Evolutionary conservation across 108 stramenopile genomes (phyloP).

Genomic region (Fragilaria radians): DNA sequence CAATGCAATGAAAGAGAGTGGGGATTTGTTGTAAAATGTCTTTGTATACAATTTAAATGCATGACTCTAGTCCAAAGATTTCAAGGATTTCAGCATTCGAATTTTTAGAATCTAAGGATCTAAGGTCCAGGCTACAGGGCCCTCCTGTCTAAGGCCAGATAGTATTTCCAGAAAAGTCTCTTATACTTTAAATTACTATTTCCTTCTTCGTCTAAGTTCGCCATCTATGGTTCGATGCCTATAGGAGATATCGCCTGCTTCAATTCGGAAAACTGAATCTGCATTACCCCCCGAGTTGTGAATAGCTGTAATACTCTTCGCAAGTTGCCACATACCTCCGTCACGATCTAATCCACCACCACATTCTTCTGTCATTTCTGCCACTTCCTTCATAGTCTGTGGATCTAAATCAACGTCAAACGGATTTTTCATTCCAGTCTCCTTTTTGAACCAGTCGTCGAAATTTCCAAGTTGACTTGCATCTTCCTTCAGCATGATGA

Average conservation of each 20-base stretch:
- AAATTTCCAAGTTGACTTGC: conserved; percentile 41
- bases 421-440: conserved; percentile 65
- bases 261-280: conserved; percentile 45
- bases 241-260: conserved; percentile 49
- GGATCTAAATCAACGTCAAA: conserved; percentile 73
- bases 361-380: conserved; percentile 52
- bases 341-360: conserved; percentile 54
- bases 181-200: too few relatives aligned
- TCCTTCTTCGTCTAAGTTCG: conserved; percentile 12
- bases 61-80: too few relatives aligned
- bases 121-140: too few relatives aligned
- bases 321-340: conserved; percentile 87
- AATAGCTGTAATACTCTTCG: conserved; percentile 54
- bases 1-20: too few relatives aligned
- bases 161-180: too few relatives aligned
- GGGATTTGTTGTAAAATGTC: too few relatives aligned
- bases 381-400: conserved; percentile 78
- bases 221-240: conserved; percentile 11
- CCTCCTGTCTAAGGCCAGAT: too few relatives aligned
- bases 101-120: too few relatives aligned
- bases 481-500: conserved; percentile 28
- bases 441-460: conserved; percentile 69
- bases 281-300: conserved; percentile 73
- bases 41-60: too few relatives aligned
- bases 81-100: too few relatives aligned